A percentile compares a stretch with the other conserved stretches of the same genome.
Conservation (phyloP, 2,329 filamentous ascomycete species). For the Hawksworthiomyces lignivorus region DNA sequence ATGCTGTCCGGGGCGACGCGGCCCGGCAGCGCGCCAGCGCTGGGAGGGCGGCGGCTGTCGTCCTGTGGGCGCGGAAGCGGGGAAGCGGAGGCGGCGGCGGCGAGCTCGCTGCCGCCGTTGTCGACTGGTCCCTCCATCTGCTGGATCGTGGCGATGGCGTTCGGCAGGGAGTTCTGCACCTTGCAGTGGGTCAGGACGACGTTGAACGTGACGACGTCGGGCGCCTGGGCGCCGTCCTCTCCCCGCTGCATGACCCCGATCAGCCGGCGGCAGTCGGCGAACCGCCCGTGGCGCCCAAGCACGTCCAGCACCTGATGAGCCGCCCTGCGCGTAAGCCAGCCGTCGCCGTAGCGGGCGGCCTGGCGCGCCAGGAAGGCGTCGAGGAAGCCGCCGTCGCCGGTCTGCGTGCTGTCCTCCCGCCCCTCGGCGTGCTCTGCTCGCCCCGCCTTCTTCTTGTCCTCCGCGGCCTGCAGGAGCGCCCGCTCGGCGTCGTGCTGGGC, state of each 20-base stretch:
- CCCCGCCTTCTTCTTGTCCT: neutral
- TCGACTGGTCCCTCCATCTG: conserved; percentile 15
- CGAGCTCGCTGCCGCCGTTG: no score
- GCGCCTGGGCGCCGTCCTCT: conserved; percentile 13
- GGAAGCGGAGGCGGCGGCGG: neutral
- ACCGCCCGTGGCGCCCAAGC: conserved; percentile 31
- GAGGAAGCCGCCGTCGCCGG: conserved; percentile 26
- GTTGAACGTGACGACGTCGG: conserved; percentile 28
- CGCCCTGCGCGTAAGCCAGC: conserved; percentile 34
- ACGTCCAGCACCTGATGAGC: conserved; percentile 34
- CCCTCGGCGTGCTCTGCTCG: neutral
- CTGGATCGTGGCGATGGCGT: conserved; percentile 18
- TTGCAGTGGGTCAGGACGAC: conserved; percentile 23
- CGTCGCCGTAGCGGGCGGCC: conserved; percentile 34
- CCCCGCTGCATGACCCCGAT: conserved; percentile 23
- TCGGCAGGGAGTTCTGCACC: conserved; percentile 14
- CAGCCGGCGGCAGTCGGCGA: conserved; percentile 22
- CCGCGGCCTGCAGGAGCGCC: conserved; percentile 16
- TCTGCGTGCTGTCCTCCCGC: neutral
- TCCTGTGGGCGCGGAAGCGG: no score
- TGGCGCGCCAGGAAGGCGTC: conserved; percentile 33
- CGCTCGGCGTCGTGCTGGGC: conserved; percentile 35
- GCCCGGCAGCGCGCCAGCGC: no score
- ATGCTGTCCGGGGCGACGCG: conserved; percentile 21
- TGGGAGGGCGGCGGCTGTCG: neutral